phyloP scores from a whole-genome alignment of 495 filamentous ascomycete genomes.

The Tuber aestivum region DNA sequence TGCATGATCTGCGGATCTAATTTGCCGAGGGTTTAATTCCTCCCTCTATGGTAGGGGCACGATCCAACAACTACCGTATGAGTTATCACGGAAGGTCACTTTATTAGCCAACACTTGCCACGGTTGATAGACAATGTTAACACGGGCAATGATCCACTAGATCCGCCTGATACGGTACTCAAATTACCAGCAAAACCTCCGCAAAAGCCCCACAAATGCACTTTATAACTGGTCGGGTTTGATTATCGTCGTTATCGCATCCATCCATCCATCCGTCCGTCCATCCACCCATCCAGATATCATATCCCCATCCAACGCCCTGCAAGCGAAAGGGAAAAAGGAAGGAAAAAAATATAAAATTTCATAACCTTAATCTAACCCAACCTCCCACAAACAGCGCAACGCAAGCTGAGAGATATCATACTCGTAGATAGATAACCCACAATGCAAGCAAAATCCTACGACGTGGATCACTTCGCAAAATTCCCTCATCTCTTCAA shows the following conservation, averaged over 20 bases:
- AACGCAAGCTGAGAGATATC: not conserved
- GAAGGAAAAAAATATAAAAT: too few species aligned
- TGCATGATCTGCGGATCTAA: not conserved
- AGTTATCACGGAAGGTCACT: not conserved
- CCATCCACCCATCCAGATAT: not conserved
- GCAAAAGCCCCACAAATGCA: not conserved
- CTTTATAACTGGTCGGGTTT: not conserved
- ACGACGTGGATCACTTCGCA: conserved; percentile 10
- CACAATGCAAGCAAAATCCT: not conserved
- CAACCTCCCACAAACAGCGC: not conserved
- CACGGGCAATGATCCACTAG: not conserved
- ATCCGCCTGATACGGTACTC: not conserved
- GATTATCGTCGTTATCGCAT: not conserved
- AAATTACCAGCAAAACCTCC: not conserved
- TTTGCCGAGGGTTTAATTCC: not conserved
- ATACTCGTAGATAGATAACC: not conserved
- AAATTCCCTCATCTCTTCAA: conserved; percentile 24
- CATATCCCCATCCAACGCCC: not conserved
- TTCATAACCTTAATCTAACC: not conserved
- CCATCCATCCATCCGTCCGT: too few species aligned
- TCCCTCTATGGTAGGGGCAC: not conserved
- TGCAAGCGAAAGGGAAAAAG: not conserved
- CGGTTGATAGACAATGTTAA: not conserved
- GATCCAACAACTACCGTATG: not conserved
- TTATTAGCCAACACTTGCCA: not conserved